phyloP scores from a whole-genome alignment of 169 alveolate genomes.

The Plasmodium sp. region DNA sequence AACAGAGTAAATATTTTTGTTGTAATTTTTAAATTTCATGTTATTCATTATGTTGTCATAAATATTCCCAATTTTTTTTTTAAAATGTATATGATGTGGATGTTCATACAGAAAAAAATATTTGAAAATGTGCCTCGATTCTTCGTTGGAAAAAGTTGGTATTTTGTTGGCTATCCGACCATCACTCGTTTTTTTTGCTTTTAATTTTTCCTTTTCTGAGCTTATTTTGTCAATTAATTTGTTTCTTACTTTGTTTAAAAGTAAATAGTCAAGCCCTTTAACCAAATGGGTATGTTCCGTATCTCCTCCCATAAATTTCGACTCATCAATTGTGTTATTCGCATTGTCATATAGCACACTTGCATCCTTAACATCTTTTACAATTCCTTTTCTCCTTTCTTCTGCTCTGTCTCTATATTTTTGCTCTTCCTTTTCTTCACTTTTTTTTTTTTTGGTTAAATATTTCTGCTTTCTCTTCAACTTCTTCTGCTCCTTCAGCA shows the following conservation, averaged over 20 bases:
- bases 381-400: conserved; percentile 73
- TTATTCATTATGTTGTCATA: conserved; percentile 68
- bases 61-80: conserved; percentile 72
- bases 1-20: conserved; percentile 40
- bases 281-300: conserved; percentile 84
- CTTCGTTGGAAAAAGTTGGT: conserved; percentile 54
- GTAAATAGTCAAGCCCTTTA: conserved; percentile 84
- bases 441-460: conserved; percentile 54
- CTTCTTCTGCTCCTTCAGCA: conserved; percentile 56
- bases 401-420: conserved; percentile 73
- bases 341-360: conserved; percentile 62
- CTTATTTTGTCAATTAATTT: conserved; percentile 66
- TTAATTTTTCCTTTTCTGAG: conserved; percentile 38
- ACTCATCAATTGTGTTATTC: conserved; percentile 72
- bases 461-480: conserved; percentile 58
- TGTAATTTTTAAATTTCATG: conserved; percentile 68
- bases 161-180: background rate
- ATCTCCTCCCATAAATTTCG: conserved; percentile 84
- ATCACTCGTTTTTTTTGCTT: conserved; percentile 27
- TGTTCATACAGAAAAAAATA: conserved; percentile 80
- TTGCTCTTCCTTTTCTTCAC: conserved; percentile 50
- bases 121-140: conserved; percentile 77
- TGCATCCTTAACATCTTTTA: conserved; percentile 62
- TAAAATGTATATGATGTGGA: conserved; percentile 79
- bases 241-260: conserved; percentile 81